These are phyloP conservation scores for Ascoidea rubescens DNA, from an alignment of 805 yeast genomes.

Conservation along the genomic window DNA sequence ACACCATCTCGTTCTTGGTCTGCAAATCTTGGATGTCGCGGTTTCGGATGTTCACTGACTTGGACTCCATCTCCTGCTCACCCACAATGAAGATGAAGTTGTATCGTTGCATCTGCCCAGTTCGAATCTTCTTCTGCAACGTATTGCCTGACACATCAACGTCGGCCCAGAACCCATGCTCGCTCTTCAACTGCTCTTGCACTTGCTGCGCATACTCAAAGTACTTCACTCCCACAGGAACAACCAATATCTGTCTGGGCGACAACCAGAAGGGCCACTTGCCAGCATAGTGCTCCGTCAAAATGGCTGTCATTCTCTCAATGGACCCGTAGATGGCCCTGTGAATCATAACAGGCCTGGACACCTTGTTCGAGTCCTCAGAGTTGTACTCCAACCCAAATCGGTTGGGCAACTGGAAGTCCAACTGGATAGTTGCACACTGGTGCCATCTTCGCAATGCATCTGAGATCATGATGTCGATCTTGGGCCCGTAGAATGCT, in stretches of 20 bases:
- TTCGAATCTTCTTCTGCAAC: constrained; percentile 94
- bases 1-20: constrained; percentile 77
- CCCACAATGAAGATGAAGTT: constrained; percentile 96
- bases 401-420: constrained; percentile 94
- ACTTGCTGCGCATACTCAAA: constrained; percentile 81
- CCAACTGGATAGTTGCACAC: constrained; percentile 97
- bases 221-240: constrained; percentile 93
- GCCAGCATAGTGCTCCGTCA: constrained; percentile 96
- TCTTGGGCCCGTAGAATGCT: constrained; percentile 92
- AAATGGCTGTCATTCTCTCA: constrained; percentile 97
- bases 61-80: constrained; percentile 72
- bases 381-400: constrained; percentile 82
- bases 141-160: constrained; percentile 93
- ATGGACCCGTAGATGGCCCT: constrained; percentile 97
- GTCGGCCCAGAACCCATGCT: constrained; percentile 46
- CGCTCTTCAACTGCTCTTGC: constrained; percentile 41
- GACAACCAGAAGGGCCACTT: constrained; percentile 99
- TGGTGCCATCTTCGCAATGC: constrained; percentile 96
- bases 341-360: constrained; percentile 97
- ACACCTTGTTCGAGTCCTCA: constrained; percentile 33
- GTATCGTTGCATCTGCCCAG: constrained; percentile 87
- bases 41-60: constrained; percentile 88
- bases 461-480: constrained; percentile 90
- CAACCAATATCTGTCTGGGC: constrained; percentile 95
- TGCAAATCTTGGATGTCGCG: constrained; percentile 90